Evolutionary conservation across 768 basidiomycete species (phyloP).

Genomic region (Leccinum truebloodii): DNA sequence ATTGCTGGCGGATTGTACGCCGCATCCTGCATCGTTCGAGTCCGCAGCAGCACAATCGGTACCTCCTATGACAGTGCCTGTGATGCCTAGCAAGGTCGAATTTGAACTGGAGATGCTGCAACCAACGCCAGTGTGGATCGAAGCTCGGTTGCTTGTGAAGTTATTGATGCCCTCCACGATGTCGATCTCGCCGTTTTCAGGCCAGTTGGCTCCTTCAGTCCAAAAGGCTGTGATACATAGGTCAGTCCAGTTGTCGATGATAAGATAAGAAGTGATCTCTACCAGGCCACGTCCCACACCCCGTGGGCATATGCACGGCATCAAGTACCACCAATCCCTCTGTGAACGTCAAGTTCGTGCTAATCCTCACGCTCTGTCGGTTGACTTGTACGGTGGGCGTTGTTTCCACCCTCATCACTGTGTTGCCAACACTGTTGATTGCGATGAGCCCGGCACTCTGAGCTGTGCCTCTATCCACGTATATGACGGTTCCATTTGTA

Average conservation of each 20-base stretch:
- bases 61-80: slow-evolving; percentile 66
- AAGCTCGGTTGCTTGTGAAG: slow-evolving; percentile 80
- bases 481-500: slow-evolving; percentile 72
- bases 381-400: slow-evolving; percentile 68
- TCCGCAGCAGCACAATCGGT: slow-evolving; percentile 70
- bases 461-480: slow-evolving; percentile 60
- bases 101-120: slow-evolving; percentile 59
- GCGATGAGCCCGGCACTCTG: slow-evolving; percentile 60
- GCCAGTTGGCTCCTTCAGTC: slow-evolving; percentile 50
- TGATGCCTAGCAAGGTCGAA: slow-evolving; percentile 52
- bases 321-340: slow-evolving; percentile 79
- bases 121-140: slow-evolving; percentile 75
- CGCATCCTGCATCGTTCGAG: slow-evolving; percentile 82
- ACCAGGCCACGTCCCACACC: slow-evolving; percentile 85
- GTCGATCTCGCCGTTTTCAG: slow-evolving; percentile 70
- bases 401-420: slow-evolving; percentile 90
- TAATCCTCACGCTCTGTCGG: slow-evolving; percentile 79
- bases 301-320: slow-evolving; percentile 85
- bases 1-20: slow-evolving; percentile 57
- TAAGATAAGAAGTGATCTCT: slow-evolving; percentile 5
- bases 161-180: slow-evolving; percentile 83
- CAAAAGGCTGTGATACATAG: slow-evolving; percentile 40
- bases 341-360: slow-evolving; percentile 57
- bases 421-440: slow-evolving; percentile 71
- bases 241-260: slow-evolving; percentile 3